Evolutionary conservation across 169 alveolate species (phyloP), one percentile per base, ranked within the genome.

Genomic region (Plasmodium berghei): DNA sequence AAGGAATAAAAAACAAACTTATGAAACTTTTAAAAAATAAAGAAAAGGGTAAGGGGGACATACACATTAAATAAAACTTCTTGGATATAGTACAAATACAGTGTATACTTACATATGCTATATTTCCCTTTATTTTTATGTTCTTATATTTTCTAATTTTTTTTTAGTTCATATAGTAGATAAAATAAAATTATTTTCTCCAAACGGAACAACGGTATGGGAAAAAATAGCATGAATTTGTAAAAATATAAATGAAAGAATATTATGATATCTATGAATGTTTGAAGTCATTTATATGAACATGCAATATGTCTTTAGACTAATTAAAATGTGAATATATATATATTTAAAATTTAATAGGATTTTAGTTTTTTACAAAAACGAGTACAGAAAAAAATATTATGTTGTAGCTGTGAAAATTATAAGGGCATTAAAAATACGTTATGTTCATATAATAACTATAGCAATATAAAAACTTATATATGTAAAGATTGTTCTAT

Each of bases 341-440:
- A n/a, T 26, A 9, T 16, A 16, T 45, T 34, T 64, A 22, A 14
- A 52, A 52, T 40, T 62, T 20, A 18, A 48, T 56, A 75, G 88
- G 18, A 26, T 75, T 5, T 49, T 40, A 20, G 52, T 34, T 24
- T 24, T 12, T 9, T 9, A 24, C 62, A n/a, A 3, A 10, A 6
- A n/a, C 48, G 48, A 48, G 16, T 24, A 5, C 24, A 14, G 55
- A 46, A 62, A 14, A 49, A 75, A 1, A 62, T 40, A 28, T 49
- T 75, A 22, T 75, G 88, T 54, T 75, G 88, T 22, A 62, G 70
- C n/a, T 75, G 88, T 54, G 88, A 75, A 49, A 45, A 55, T 26
- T 75, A 75, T 46, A 63, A 75, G 55, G 70, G 62, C 18, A 55
- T 28, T 9, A 67, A 75, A 40, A 55, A 64, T 66, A 62, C 59